Base-by-base conservation (phyloP, 148 eudicot genomes). In the Euryodendron excelsum region DNA sequence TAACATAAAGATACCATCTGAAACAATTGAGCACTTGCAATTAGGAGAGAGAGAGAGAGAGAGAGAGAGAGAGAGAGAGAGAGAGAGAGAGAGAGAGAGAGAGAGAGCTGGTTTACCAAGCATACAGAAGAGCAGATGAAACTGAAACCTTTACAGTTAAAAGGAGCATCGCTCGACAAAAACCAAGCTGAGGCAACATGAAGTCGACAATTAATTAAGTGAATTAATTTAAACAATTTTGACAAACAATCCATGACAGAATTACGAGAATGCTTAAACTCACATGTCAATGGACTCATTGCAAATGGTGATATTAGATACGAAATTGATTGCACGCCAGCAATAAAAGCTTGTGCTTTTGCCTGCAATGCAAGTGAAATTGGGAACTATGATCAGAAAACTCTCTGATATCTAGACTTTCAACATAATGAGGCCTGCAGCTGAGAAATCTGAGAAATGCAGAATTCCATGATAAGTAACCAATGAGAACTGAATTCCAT, bases 71-170 rank as follows among this genome's bases (percentile, higher is more conserved):
- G 67, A 44, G 78, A 48, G 30, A 50, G 76, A 25, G 50, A 10
- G 56, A n/a, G n/a, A n/a, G n/a, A n/a, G n/a, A n/a, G n/a, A n/a
- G n/a, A n/a, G n/a, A n/a, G n/a, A n/a, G n/a, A n/a, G n/a, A n/a
- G n/a, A n/a, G n/a, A n/a, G n/a, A n/a, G n/a, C n/a, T n/a, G 5
- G 27, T 45, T 85, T 83, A 84, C 98, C 98, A 94, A 86, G 84
- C 90, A 84, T 65, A 84, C 34, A 37, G 96, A 91, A 75, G 97
- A 92, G 77, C 86, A 85, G 56, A 92, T 41, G 55, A 94, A 84
- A 79, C 98, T 87, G 77, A 94, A 94, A 78, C 98, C 98, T 86
- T 94, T 94, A 84, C 92, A 91, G 82, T 92, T 75, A 58, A 94
- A 94, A 36, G 98, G 97, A 3, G 97, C 92, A 50, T 88, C 74